Conservation (phyloP, 257 asterid species). For the Solanum peruvianum region DNA sequence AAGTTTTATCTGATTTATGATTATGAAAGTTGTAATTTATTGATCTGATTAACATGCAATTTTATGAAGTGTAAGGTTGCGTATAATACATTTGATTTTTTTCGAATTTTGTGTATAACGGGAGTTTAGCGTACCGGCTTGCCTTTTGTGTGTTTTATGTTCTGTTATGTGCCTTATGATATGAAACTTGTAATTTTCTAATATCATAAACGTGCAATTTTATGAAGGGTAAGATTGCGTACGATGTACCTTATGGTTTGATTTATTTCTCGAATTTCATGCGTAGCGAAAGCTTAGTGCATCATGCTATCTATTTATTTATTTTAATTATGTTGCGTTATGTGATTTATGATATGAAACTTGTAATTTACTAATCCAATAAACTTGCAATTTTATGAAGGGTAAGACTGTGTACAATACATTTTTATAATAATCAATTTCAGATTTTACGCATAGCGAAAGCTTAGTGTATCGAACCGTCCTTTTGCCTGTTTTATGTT, state of each 20-base stretch:
- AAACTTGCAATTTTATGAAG: neutral
- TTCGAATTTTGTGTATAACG: too few relatives aligned
- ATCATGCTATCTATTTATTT: too few relatives aligned
- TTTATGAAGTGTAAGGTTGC: neutral
- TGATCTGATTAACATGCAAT: neutral
- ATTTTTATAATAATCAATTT: neutral
- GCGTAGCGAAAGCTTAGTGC: neutral
- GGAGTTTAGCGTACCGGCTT: neutral
- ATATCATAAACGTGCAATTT: neutral
- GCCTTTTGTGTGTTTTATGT: neutral
- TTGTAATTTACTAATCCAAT: neutral
- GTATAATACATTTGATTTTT: neutral
- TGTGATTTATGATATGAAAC: neutral
- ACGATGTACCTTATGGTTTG: neutral
- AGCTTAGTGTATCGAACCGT: neutral
- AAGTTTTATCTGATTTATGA: neutral
- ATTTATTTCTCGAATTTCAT: too few relatives aligned
- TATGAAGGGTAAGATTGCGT: neutral
- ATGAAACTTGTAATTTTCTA: neutral
- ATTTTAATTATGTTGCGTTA: neutral
- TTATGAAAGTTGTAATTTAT: neutral
- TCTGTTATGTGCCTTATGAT: neutral
- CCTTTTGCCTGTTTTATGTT: neutral
- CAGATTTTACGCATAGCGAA: rapidly evolving
- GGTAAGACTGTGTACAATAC: neutral